Conservation (phyloP, 352 stramenopile species). For the Pythium sp. region DNA sequence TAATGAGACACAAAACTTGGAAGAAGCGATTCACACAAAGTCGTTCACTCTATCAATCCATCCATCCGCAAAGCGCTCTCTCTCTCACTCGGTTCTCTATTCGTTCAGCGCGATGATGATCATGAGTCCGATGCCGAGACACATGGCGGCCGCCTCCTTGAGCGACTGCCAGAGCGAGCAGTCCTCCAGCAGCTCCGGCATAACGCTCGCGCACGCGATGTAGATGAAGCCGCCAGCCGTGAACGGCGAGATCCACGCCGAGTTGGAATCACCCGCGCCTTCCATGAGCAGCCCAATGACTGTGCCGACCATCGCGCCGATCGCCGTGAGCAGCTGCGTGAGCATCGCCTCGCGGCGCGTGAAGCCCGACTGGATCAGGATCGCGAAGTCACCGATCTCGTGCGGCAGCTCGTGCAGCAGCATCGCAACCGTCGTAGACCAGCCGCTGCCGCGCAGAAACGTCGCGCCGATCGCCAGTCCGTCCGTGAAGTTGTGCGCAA, state of each 20-base stretch:
- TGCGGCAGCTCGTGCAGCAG: constrained; percentile 90
- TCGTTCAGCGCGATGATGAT: constrained; percentile 73
- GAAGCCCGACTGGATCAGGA: constrained; percentile 90
- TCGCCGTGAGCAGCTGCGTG: constrained; percentile 89
- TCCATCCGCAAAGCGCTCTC: neutral
- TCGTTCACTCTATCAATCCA: neutral
- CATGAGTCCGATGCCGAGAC: constrained; percentile 73
- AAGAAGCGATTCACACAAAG: neutral
- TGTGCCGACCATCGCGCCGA: constrained; percentile 90
- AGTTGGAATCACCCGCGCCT: constrained; percentile 58
- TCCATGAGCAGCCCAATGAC: constrained; percentile 82
- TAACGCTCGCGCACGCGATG: constrained; percentile 87
- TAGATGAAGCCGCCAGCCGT: constrained; percentile 92
- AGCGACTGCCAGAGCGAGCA: constrained; percentile 69
- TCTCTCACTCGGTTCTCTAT: constrained; percentile 19
- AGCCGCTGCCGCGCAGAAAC: constrained; percentile 75
- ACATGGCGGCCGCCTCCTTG: constrained; percentile 69
- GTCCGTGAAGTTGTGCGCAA: constrained; percentile 93
- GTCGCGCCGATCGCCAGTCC: constrained; percentile 91
- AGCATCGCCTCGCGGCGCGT: constrained; percentile 87
- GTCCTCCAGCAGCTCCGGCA: constrained; percentile 90
- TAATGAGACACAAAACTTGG: constrained; percentile 5
- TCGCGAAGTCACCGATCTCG: constrained; percentile 91
- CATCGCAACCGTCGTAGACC: constrained; percentile 86
- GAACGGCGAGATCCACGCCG: constrained; percentile 81